Base-by-base conservation (phyloP, 2,329 filamentous ascomycete species). In the Trichoderma atroviride region DNA sequence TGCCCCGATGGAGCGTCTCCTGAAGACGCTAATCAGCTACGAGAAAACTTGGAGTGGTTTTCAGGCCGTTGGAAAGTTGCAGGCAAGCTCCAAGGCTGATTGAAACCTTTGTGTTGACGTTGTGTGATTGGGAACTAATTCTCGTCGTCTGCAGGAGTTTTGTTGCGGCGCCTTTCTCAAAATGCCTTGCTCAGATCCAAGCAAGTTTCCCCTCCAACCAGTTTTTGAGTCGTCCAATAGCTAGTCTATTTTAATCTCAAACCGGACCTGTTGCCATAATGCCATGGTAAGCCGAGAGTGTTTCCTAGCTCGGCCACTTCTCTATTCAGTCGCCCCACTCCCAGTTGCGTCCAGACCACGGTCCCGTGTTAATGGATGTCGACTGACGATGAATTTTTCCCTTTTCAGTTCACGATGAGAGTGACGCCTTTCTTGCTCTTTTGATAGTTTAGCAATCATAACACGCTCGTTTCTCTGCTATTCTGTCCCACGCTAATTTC, bases 31-130 rank as follows among this genome's bases (percentile, higher is more conserved):
- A 4, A 56, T 29, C 65, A 61, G 35, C 57, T 68, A 9, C 56
- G 57, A 7, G 57, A 68, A 24, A 68, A 68, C 2, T 4, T 68
- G 3, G 47, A 53, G 35, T 68, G 65, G 65, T 61, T 68, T 10
- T 61, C 47, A 1, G 11, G 33, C 6, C 56, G 60, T 33, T 68
- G 65, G 65, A 29, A 22, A 5, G 22, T 47, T 1, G 65, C 43
- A 0, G 47, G 65, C 61, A 61, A 55, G 65, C 35, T 29, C 22
- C 7, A 5, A 60, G 14, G 19, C 35, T 43, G 33, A 60, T 43
- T 60, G 33, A 60, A 10, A 31, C 6, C 16, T 29, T 24, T 43
- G 24, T 24, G 0, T 24, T n/a, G 7, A 40, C 14, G 1, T 37
- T 6, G 0, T 14, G n/a, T 37, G 5, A n/a, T 37, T 52, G 53